Percentiles rank a stretch among this genome's conserved stretches.
These are phyloP conservation scores for Aspergillus sp. DNA, from an alignment of 2,329 filamentous ascomycete genomes.

Conservation along the genomic window DNA sequence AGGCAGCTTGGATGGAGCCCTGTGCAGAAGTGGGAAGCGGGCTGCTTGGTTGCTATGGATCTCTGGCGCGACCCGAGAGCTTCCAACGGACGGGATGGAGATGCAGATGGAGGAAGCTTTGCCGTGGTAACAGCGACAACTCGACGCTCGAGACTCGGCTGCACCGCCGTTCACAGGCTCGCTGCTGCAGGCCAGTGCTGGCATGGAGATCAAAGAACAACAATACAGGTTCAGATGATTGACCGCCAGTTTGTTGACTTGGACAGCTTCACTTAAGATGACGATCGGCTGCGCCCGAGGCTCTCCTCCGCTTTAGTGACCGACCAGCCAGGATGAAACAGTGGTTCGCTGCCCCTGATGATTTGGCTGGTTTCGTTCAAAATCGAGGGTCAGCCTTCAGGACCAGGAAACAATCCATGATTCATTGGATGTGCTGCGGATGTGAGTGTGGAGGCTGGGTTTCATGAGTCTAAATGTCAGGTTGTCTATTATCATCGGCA, in stretches of 20 bases:
- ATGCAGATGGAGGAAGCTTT: no score
- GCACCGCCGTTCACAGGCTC: no score
- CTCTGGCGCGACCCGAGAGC: background rate
- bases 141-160: no score
- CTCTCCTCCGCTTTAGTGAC: conserved; percentile 9
- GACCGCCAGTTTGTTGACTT: conserved; percentile 4
- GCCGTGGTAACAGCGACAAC: no score
- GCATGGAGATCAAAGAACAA: background rate
- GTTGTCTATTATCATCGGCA: background rate
- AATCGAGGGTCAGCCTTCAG: background rate
- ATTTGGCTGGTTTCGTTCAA: conserved; percentile 9
- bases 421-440: background rate
- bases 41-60: background rate
- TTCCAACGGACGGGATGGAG: background rate
- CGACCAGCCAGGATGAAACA: conserved; percentile 15
- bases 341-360: conserved; percentile 18
- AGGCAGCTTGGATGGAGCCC: no score
- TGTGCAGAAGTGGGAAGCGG: no score
- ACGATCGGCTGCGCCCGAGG: conserved; percentile 18
- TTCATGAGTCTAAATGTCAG: background rate
- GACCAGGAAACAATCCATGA: background rate
- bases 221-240: background rate
- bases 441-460: background rate
- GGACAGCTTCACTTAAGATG: conserved; percentile 11
- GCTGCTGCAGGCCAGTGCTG: no score